Conservation (phyloP, 2,329 filamentous ascomycete species). For the Lasiodiplodia citricola region DNA sequence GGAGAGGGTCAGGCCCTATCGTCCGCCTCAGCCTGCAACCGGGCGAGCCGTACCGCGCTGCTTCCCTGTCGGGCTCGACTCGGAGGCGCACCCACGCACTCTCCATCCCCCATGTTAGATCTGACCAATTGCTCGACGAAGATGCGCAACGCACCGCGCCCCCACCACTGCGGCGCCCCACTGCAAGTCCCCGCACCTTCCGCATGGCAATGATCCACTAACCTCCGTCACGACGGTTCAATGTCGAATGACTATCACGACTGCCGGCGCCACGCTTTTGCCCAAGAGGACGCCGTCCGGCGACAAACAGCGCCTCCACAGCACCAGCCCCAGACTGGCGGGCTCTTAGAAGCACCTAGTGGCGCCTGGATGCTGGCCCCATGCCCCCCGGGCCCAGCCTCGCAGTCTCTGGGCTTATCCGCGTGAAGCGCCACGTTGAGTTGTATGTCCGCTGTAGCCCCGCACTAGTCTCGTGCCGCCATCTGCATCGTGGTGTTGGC, state of each 20-base stretch:
- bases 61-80: not conserved
- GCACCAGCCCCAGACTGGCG: not conserved
- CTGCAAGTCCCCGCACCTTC: not conserved
- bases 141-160: constrained; percentile 2
- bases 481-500: constrained; percentile 11
- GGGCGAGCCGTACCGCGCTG: constrained; percentile 20
- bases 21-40: constrained; percentile 3
- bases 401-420: not conserved
- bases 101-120: not conserved
- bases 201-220: constrained; percentile 10
- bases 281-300: not conserved
- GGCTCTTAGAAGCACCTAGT: not conserved
- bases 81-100: not conserved
- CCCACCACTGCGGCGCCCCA: constrained; percentile 12
- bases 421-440: constrained; percentile 22
- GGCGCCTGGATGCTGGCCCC: not conserved
- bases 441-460: constrained; percentile 2
- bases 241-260: constrained; percentile 10
- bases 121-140: constrained; percentile 9
- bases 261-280: not conserved
- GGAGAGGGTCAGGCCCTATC: constrained; percentile 7
- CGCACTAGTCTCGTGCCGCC: constrained; percentile 14
- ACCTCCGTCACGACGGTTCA: not conserved
- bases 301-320: not conserved
- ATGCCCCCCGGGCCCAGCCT: not conserved